Percentiles rank a stretch among this genome's conserved stretches.
phyloP scores from a whole-genome alignment of 164 flowering plant genomes.

The Saururus chinensis region DNA sequence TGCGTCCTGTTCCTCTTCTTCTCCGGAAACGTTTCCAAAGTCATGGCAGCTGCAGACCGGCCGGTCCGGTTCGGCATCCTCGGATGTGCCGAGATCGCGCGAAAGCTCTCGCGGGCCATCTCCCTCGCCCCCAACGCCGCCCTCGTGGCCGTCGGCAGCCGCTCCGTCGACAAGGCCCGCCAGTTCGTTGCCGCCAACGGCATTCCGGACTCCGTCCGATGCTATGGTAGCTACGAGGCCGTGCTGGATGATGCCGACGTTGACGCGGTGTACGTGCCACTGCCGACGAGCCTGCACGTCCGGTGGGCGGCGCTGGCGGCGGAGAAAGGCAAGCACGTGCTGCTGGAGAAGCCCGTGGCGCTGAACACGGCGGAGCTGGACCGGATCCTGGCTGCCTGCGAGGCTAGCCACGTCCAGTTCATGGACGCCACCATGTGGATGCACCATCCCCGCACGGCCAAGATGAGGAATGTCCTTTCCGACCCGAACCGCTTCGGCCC shows the following conservation, averaged over 20 bases:
- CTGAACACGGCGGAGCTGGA: conserved; percentile 44
- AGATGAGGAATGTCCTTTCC: conserved; percentile 39
- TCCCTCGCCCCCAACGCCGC: conserved; percentile 39
- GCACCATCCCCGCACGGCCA: conserved; percentile 60
- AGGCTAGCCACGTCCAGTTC: conserved; percentile 50
- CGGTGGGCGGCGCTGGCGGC: conserved; percentile 54
- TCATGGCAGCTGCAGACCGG: no score
- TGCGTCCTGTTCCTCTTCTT: no score
- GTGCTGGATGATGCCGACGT: conserved; percentile 50
- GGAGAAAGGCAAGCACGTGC: conserved; percentile 47
- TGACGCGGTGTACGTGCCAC: conserved; percentile 63
- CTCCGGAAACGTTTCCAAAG: no score
- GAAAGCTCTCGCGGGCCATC: conserved; percentile 49
- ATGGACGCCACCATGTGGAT: conserved; percentile 87
- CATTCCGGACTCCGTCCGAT: conserved; percentile 31
- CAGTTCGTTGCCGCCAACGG: conserved; percentile 34
- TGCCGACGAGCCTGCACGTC: conserved; percentile 52
- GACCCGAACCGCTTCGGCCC: conserved; percentile 41
- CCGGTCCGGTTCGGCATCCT: conserved; percentile 42
- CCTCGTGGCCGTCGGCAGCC: conserved; percentile 51
- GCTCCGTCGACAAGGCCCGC: conserved; percentile 42
- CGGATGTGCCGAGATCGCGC: conserved; percentile 58
- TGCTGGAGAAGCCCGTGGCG: conserved; percentile 68
- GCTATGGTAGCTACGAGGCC: conserved; percentile 51
- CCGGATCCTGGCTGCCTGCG: conserved; percentile 42